Base-by-base conservation (phyloP, 306 rosid genomes). In the Ammopiptanthus mongolicus region DNA sequence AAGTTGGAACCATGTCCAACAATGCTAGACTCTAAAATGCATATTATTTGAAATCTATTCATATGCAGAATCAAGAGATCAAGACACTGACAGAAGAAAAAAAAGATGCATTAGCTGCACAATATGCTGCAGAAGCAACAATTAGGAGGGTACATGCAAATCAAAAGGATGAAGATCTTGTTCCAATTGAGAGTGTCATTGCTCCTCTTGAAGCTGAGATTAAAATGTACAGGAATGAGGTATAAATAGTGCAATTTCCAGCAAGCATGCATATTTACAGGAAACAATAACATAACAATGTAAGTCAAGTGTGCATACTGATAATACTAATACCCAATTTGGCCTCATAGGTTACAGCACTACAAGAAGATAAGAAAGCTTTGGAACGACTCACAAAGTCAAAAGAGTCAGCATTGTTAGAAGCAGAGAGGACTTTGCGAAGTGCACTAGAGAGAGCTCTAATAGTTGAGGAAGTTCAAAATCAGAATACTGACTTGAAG, bases 191-290 rank as follows among this genome's bases (percentile, higher is more conserved):
- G 3, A 80, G 79, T 18, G 41, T 62, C 74, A 69, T 91, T 80
- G 96, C 96, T 59, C 98, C 98, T 28, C 94, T 94, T 47, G 96
- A 94, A 77, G 89, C 96, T 57, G 94, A 90, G 84, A 88, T 89
- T 64, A 91, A 88, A 80, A 87, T 86, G 83, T 83, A 65, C 64
- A 91, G 77, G 88, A 89, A 83, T 56, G 93, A 90, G 98, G 98
- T 91, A 83, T 17, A 44, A 10, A 48, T 23, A 41, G 39, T 56
- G 51, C 65, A 21, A 39, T 22, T 52, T 23, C n/a, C 31, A 60
- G 62, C 17, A 39, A 73, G 23, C 58, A 42, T 28, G 74, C 67
- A 47, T 6, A 11, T 14, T 53, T 41, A 6, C 14, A 34, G 37
- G 51, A 7, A 19, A 61, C 17, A 65, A 47, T 36, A 21, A 23